Evolutionary conservation across 2,329 filamentous ascomycete species (phyloP).

Genomic region (Ophiosphaerella herpotricha): DNA sequence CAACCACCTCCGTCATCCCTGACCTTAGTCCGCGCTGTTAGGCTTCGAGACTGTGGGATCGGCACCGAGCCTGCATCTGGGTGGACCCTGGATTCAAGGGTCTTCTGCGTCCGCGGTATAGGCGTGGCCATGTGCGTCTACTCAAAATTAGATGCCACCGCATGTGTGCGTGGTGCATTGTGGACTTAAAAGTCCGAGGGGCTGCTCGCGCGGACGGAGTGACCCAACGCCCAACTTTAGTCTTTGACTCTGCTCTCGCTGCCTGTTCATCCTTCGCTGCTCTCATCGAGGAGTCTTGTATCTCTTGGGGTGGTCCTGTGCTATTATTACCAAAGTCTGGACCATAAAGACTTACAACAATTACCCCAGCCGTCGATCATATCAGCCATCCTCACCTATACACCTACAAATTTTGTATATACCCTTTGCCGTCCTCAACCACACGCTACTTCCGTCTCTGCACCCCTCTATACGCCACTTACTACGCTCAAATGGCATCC

Average conservation of each 20-base stretch:
- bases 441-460: neutral
- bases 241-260: neutral
- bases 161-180: neutral
- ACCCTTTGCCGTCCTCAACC: constrained; percentile 7
- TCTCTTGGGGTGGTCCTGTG: neutral
- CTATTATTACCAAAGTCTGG: constrained; percentile 11
- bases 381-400: constrained; percentile 13
- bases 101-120: constrained; percentile 12
- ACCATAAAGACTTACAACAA: constrained; percentile 1
- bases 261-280: neutral
- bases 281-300: neutral
- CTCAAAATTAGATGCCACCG: constrained; percentile 6
- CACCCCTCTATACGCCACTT: neutral
- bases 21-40: constrained; percentile 24
- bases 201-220: constrained; percentile 9
- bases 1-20: constrained; percentile 24
- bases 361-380: constrained; percentile 8
- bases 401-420: constrained; percentile 9
- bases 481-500: constrained; percentile 34
- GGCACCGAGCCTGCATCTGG: constrained; percentile 5
- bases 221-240: neutral
- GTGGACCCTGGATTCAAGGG: constrained; percentile 18
- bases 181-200: constrained; percentile 19
- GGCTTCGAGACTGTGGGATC: constrained; percentile 33
- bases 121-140: constrained; percentile 26